phyloP scores from a whole-genome alignment of 164 flowering plant species.

The Tetracentron sinense region DNA sequence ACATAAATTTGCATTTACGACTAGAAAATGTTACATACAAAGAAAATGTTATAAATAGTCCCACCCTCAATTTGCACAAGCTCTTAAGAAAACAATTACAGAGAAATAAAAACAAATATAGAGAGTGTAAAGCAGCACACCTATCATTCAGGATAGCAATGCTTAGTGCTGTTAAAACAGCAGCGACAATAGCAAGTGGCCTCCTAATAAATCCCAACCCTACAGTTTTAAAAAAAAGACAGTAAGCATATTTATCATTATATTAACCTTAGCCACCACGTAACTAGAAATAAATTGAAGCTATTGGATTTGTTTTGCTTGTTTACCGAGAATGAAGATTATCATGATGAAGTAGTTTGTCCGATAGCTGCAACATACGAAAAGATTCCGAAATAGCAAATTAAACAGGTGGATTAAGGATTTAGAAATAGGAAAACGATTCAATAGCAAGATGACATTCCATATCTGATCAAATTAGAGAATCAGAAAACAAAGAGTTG shows the following conservation, averaged over 20 bases:
- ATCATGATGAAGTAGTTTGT: conserved; percentile 86
- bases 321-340: conserved; percentile 68
- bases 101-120: neutral
- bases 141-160: conserved; percentile 90
- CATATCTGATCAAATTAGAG: neutral
- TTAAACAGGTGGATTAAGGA: neutral
- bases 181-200: conserved; percentile 85
- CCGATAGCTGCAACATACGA: conserved; percentile 65
- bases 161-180: conserved; percentile 67
- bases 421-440: no score
- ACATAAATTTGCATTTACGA: no score
- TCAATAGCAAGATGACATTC: no score
- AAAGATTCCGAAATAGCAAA: neutral
- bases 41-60: no score
- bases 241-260: no score
- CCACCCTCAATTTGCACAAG: no score
- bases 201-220: conserved; percentile 83
- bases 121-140: conserved; percentile 26
- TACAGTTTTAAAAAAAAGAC: conserved; percentile 16
- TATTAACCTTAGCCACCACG: neutral
- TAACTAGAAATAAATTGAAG: neutral
- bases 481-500: neutral
- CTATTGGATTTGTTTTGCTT: neutral
- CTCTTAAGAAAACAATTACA: neutral
- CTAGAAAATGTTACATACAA: no score